Conservation (phyloP, 345 rosid genomes). For the Ailanthus altissimus region DNA sequence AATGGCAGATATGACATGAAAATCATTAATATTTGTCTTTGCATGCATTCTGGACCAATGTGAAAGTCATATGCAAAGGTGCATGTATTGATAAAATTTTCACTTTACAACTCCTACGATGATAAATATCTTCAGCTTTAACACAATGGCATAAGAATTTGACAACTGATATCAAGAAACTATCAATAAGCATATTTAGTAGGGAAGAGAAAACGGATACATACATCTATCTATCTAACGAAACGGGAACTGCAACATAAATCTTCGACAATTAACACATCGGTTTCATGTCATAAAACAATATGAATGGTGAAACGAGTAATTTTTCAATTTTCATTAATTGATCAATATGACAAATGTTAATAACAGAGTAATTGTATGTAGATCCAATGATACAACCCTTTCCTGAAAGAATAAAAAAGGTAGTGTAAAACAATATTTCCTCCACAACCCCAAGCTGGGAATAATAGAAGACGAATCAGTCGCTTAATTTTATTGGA, state of each 20-base stretch:
- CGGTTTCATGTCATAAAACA: background rate
- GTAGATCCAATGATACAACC: conserved; percentile 39
- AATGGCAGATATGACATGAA: background rate
- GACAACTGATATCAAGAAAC: background rate
- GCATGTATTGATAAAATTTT: background rate
- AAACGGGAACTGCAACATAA: background rate
- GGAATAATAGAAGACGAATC: conserved; percentile 37
- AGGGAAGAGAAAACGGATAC: too few species aligned
- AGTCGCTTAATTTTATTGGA: conserved; percentile 38
- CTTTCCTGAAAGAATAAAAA: conserved; percentile 46
- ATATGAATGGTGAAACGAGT: conserved; percentile 9
- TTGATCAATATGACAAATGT: conserved; percentile 60
- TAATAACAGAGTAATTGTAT: conserved; percentile 49
- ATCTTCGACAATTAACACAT: background rate
- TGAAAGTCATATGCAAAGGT: background rate
- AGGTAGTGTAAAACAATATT: conserved; percentile 36
- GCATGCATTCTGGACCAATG: too few species aligned
- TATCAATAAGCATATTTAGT: background rate
- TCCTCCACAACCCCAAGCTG: conserved; percentile 36
- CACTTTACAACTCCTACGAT: background rate
- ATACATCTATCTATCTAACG: too few species aligned
- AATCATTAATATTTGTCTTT: background rate
- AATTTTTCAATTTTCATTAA: conserved; percentile 34
- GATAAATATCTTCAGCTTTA: background rate
- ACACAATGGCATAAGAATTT: background rate